These are phyloP conservation scores for Hypoxylon crocopeplum DNA, from an alignment of 495 filamentous ascomycete genomes.

Conservation along the genomic window DNA sequence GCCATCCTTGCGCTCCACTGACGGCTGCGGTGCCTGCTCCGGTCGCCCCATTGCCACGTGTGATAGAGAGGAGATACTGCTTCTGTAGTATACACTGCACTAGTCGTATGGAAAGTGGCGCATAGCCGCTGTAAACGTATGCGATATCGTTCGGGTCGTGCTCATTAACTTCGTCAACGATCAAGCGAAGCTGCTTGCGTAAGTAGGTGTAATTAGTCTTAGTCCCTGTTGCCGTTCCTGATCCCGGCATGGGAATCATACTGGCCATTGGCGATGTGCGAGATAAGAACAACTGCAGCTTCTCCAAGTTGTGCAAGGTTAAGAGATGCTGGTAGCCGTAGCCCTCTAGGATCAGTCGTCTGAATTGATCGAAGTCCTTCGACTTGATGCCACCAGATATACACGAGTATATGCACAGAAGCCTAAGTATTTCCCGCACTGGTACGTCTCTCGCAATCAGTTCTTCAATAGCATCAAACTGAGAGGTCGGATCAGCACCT, in stretches of 20 bases:
- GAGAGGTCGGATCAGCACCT: slow-evolving; percentile 83
- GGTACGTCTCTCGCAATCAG: slow-evolving; percentile 86
- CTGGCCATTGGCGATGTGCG: slow-evolving; percentile 71
- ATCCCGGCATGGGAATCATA: slow-evolving; percentile 70
- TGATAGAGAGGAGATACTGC: slow-evolving; percentile 74
- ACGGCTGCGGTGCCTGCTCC: slow-evolving; percentile 53
- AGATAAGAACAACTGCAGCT: slow-evolving; percentile 80
- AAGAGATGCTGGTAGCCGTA: slow-evolving; percentile 95
- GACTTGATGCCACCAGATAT: slow-evolving; percentile 86
- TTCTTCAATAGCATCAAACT: slow-evolving; percentile 91
- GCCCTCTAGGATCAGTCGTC: slow-evolving; percentile 84
- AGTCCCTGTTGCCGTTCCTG: slow-evolving; percentile 58
- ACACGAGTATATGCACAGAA: slow-evolving; percentile 90
- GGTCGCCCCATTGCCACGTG: slow-evolving; percentile 60
- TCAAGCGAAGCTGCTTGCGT: slow-evolving; percentile 82
- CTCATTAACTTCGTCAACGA: slow-evolving; percentile 96
- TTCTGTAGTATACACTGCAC: slow-evolving; percentile 97
- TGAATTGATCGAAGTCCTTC: slow-evolving; percentile 87
- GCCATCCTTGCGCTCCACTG: slow-evolving; percentile 79
- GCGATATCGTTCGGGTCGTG: slow-evolving; percentile 95
- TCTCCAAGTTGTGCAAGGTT: slow-evolving; percentile 88
- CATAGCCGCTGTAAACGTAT: slow-evolving; percentile 97
- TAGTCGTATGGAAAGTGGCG: slow-evolving; percentile 88
- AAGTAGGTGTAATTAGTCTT: slow-evolving; percentile 93
- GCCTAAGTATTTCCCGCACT: slow-evolving; percentile 77